These are phyloP conservation scores for Phytophthora foliorum DNA, from an alignment of 352 stramenopile species.

Conservation along the genomic window DNA sequence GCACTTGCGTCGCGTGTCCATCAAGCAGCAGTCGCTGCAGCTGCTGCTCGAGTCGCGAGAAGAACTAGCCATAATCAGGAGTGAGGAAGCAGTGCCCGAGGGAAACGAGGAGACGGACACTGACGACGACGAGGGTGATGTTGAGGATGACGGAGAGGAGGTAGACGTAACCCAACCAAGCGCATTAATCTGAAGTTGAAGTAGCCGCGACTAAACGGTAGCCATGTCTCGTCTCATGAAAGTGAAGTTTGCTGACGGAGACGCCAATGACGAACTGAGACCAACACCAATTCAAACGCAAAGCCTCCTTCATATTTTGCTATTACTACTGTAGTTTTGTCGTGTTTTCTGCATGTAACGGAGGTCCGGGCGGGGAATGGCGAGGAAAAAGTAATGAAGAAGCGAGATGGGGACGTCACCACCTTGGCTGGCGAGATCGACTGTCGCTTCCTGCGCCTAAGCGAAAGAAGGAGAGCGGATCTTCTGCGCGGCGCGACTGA, in stretches of 20 bases:
- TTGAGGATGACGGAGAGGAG: slow-evolving; percentile 21
- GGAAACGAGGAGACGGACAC: slow-evolving; percentile 41
- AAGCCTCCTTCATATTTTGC: slow-evolving; percentile 31
- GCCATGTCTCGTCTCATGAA: slow-evolving; percentile 19
- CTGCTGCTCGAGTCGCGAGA: slow-evolving; percentile 27
- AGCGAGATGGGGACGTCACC: background rate
- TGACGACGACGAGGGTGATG: slow-evolving; percentile 40
- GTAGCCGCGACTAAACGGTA: background rate
- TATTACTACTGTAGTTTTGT: slow-evolving; percentile 41
- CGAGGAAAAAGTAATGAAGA: slow-evolving; percentile 24
- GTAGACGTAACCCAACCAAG: slow-evolving; percentile 5
- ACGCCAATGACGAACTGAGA: background rate
- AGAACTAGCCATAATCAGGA: slow-evolving; percentile 10
- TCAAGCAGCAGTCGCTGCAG: slow-evolving; percentile 38
- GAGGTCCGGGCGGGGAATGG: slow-evolving; percentile 19
- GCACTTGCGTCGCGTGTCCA: slow-evolving; percentile 60
- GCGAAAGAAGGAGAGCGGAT: slow-evolving; percentile 83
- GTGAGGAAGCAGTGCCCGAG: slow-evolving; percentile 16
- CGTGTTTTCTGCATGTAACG: slow-evolving; percentile 32
- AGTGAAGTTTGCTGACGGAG: slow-evolving; percentile 1
- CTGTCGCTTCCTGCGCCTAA: slow-evolving; percentile 37
- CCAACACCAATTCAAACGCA: slow-evolving; percentile 8
- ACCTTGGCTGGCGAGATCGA: slow-evolving; percentile 3
- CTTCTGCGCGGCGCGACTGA: slow-evolving; percentile 69
- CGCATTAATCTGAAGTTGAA: slow-evolving; percentile 32